Base-by-base conservation (phyloP, 2,329 filamentous ascomycete genomes). In the Sporothrix luriei region DNA sequence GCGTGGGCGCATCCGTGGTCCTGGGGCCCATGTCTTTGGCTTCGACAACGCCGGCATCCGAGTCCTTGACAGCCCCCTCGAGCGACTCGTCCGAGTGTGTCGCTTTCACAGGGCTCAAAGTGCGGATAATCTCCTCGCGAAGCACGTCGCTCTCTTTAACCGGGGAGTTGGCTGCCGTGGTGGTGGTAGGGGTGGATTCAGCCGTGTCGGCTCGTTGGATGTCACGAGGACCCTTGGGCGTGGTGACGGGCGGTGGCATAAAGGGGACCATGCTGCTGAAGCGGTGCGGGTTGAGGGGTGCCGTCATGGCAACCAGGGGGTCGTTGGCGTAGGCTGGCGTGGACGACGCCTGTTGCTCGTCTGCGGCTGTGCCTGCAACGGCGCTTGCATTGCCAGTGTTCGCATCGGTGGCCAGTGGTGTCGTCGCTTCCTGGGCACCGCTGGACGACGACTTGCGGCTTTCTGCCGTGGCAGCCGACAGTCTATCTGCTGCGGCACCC, bases 121-220 rank as follows among this genome's bases (percentile, higher is more conserved):
- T 91, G 70, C 86, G 87, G 68, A 92, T 87, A 68, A 94, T 94
- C 74, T 94, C 91, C 71, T 92, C 89, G 38, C 88, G 84, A 61
- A 94, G 77, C 69, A 86, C 83, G 73, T 94, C 91, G 74, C 86
- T 93, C 75, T 93, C 90, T 73, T 89, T 87, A 70, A 89, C 82
- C 40, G 87, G 84, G 0, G 84, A 80, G 9, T 83, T 82, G 11
- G 83, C 82, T 1, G 54, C 61, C 1, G 61, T 64, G 3, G 61
- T 65, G 16, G 62, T 13, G 11, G 62, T 65, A 46, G 62, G 62
- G 2, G 62, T 65, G 0, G 84, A 85, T 74, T 84, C 86, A 62
- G 83, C 77, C 0, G 82, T 84, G 7, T 79, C 76, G 33, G 80
- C 78, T 3, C 83, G 79, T 68, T 81, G 78, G 29, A 84, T 74